Percentiles rank a stretch among this genome's conserved stretches.
Evolutionary conservation across 805 yeast species (phyloP).

Genomic region (Saccharomycopsis sp.): DNA sequence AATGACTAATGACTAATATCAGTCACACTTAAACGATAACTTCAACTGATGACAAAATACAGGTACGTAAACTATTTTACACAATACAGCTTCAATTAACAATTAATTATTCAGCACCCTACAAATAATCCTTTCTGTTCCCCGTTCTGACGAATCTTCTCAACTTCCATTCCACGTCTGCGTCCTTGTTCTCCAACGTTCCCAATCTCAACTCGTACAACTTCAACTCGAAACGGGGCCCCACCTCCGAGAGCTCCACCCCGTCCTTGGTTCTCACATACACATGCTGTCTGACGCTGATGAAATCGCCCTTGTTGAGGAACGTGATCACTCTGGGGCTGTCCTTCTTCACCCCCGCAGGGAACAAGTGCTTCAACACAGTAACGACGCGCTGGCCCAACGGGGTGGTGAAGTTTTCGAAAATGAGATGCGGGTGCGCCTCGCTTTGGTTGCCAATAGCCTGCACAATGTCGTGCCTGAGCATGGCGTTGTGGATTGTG

Average conservation of each 20-base stretch:
- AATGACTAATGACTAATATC: too few species aligned
- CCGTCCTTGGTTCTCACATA: constrained; percentile 82
- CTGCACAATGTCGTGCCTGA: constrained; percentile 84
- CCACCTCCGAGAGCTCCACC: constrained; percentile 91
- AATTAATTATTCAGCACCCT: too few species aligned
- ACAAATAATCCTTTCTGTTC: constrained; percentile 86
- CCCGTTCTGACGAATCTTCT: constrained; percentile 93
- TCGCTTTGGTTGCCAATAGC: constrained; percentile 86
- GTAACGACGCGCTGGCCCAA: constrained; percentile 77
- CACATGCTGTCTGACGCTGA: constrained; percentile 90
- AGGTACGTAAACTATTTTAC: too few species aligned
- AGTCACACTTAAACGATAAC: too few species aligned
- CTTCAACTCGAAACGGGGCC: constrained; percentile 98
- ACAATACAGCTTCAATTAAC: too few species aligned
- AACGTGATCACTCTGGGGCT: constrained; percentile 88
- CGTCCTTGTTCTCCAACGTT: constrained; percentile 88
- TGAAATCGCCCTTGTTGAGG: constrained; percentile 83
- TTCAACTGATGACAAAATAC: too few species aligned
- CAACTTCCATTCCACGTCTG: constrained; percentile 95
- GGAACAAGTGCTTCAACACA: constrained; percentile 80
- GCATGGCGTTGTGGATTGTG: constrained; percentile 86
- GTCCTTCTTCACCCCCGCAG: constrained; percentile 93
- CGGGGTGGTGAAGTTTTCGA: constrained; percentile 76
- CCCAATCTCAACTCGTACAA: constrained; percentile 83
- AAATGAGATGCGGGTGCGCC: constrained; percentile 87